Evolutionary conservation across 805 yeast species (phyloP).

Genomic region (Kockiozyma suomiensis): DNA sequence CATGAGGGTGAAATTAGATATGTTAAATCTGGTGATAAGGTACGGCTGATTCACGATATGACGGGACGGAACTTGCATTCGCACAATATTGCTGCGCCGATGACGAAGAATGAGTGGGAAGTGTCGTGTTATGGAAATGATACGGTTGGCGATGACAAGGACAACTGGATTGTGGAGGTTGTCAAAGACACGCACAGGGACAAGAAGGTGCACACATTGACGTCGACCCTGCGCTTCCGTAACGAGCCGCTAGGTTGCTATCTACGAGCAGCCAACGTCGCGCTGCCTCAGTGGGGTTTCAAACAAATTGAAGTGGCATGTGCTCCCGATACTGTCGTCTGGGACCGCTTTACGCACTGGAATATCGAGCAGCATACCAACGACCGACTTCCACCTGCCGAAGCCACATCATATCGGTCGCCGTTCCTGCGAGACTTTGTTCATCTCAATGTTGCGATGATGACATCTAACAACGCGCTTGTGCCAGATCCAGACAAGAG

Average conservation of each 20-base stretch:
- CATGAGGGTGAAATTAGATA: constrained; percentile 40
- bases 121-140: constrained; percentile 84
- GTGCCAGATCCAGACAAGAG: constrained; percentile 72
- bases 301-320: constrained; percentile 96
- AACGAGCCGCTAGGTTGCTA: constrained; percentile 76
- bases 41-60: constrained; percentile 70
- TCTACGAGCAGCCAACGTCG: constrained; percentile 76
- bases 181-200: constrained; percentile 61
- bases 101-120: constrained; percentile 68
- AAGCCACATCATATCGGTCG: constrained; percentile 51
- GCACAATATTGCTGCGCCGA: constrained; percentile 76
- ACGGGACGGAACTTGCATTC: constrained; percentile 82
- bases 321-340: constrained; percentile 48
- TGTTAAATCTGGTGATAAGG: constrained; percentile 62
- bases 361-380: constrained; percentile 72
- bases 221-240: constrained; percentile 78
- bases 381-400: constrained; percentile 48
- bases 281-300: constrained; percentile 96
- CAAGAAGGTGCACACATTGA: constrained; percentile 69
- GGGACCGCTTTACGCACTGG: constrained; percentile 77
- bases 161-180: constrained; percentile 88
- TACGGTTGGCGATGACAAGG: constrained; percentile 73
- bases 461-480: constrained; percentile 80
- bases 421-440: constrained; percentile 69
- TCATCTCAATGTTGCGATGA: constrained; percentile 75